Evolutionary conservation across 1,284 basidiomycete genomes (phyloP).

Genomic region (Rhodotorula sp.): DNA sequence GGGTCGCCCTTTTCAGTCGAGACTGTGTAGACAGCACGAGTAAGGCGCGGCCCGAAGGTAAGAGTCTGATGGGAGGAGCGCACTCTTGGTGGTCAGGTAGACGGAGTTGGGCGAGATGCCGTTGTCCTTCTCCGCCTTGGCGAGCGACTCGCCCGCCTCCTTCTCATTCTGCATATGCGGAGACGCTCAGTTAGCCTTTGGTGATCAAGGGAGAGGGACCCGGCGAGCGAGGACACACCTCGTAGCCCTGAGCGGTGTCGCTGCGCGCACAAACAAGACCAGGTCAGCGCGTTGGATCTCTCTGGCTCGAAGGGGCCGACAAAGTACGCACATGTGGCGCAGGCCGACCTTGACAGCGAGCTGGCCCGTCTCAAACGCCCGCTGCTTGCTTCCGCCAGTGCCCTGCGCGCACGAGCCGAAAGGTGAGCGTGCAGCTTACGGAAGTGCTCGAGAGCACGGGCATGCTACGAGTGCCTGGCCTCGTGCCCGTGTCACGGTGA

Average conservation of each 20-base stretch:
- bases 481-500: no score
- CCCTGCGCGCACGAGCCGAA: slow-evolving; percentile 15
- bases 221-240: not conserved
- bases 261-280: not conserved
- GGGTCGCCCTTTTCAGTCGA: slow-evolving; percentile 33
- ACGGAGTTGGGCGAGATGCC: slow-evolving; percentile 25
- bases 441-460: no score
- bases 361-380: slow-evolving; percentile 30
- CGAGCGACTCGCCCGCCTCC: slow-evolving; percentile 35
- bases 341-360: slow-evolving; percentile 39
- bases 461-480: no score
- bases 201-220: no score
- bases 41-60: not conserved
- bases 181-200: not conserved
- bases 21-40: slow-evolving; percentile 9
- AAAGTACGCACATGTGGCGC: slow-evolving; percentile 17
- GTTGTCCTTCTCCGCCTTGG: slow-evolving; percentile 1
- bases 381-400: slow-evolving; percentile 40
- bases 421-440: no score
- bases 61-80: not conserved
- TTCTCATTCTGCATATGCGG: slow-evolving; percentile 33
- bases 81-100: slow-evolving; percentile 43
- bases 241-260: slow-evolving; percentile 43
- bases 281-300: not conserved
- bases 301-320: not conserved